A percentile compares a stretch with the other conserved stretches of the same genome.
These are phyloP conservation scores for Sutorius eximius DNA, from an alignment of 1,284 basidiomycete species.

Conservation along the genomic window DNA sequence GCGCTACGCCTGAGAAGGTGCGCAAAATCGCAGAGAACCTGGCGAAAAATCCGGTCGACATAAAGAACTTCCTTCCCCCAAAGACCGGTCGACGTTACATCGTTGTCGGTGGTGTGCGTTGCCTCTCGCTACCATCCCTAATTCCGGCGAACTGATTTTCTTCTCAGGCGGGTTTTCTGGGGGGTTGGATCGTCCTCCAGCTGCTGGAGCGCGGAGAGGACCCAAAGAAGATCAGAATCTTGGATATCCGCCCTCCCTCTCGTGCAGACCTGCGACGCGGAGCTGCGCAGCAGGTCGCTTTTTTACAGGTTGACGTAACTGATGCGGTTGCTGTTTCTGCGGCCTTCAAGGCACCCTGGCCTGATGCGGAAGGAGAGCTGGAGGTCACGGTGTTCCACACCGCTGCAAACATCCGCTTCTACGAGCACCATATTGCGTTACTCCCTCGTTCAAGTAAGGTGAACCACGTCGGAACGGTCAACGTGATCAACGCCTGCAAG, in stretches of 20 bases:
- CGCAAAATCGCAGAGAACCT: constrained; percentile 38
- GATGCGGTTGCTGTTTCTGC: constrained; percentile 50
- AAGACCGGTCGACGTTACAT: constrained; percentile 59
- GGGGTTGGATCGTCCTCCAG: constrained; percentile 72
- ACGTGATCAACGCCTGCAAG: constrained; percentile 48
- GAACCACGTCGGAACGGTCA: constrained; percentile 64
- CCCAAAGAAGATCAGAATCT: constrained; percentile 58
- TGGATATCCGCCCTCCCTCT: constrained; percentile 61
- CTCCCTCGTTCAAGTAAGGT: constrained; percentile 55
- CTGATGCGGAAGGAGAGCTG: constrained; percentile 26
- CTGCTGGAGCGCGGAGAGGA: constrained; percentile 69
- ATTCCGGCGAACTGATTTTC: neutral
- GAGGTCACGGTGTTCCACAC: constrained; percentile 68
- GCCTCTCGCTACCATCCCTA: neutral
- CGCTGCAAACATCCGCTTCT: constrained; percentile 74
- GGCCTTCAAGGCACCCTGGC: constrained; percentile 70
- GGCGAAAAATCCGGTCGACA: constrained; percentile 34
- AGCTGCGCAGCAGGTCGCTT: constrained; percentile 50
- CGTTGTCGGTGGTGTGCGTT: constrained; percentile 53
- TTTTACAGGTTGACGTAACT: constrained; percentile 58
- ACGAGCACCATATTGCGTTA: constrained; percentile 55
- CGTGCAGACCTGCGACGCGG: constrained; percentile 55
- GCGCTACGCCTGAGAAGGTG: constrained; percentile 44
- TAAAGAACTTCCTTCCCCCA: constrained; percentile 42
- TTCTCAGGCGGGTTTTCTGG: constrained; percentile 64